Percentiles rank a stretch among this genome's conserved stretches.
Evolutionary conservation across 2,329 filamentous ascomycete species (phyloP).

Genomic region (Aspergillus brasiliensis): DNA sequence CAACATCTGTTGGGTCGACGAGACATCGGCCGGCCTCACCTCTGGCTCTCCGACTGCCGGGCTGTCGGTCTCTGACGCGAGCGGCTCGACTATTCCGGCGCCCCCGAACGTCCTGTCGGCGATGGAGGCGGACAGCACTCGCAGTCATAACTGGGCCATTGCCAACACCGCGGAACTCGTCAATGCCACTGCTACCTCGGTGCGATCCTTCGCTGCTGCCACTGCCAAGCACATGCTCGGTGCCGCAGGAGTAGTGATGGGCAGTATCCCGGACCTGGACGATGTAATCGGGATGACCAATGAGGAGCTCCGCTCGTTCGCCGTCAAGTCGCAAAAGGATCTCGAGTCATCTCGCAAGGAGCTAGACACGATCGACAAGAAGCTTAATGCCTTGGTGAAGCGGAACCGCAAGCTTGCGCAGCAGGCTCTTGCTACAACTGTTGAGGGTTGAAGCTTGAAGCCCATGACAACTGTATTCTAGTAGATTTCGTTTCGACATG

Average conservation of each 20-base stretch:
- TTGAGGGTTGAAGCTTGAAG: neutral
- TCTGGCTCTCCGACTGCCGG: slow-evolving; percentile 27
- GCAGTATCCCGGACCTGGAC: slow-evolving; percentile 38
- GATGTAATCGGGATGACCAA: slow-evolving; percentile 47
- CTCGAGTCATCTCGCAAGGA: slow-evolving; percentile 72
- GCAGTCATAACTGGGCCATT: slow-evolving; percentile 41
- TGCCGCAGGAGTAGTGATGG: slow-evolving; percentile 33
- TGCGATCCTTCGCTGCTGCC: slow-evolving; percentile 38
- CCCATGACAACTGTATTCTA: too few relatives aligned
- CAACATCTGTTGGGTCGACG: slow-evolving; percentile 49
- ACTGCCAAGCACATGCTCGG: slow-evolving; percentile 43
- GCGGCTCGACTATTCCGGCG: slow-evolving; percentile 22
- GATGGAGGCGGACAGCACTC: slow-evolving; percentile 43
- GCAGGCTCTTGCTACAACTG: slow-evolving; percentile 36
- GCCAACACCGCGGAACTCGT: slow-evolving; percentile 39
- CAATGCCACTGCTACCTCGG: slow-evolving; percentile 38
- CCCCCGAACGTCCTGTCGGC: slow-evolving; percentile 43
- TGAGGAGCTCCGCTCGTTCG: slow-evolving; percentile 43
- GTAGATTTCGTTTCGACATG: too few relatives aligned
- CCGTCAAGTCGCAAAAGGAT: slow-evolving; percentile 57
- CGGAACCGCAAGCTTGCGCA: slow-evolving; percentile 48
- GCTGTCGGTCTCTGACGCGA: slow-evolving; percentile 27
- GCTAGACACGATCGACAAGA: slow-evolving; percentile 55
- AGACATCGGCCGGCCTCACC: slow-evolving; percentile 30
- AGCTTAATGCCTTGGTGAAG: slow-evolving; percentile 43